phyloP scores from a whole-genome alignment of 306 rosid species.

The Prunus mira region DNA sequence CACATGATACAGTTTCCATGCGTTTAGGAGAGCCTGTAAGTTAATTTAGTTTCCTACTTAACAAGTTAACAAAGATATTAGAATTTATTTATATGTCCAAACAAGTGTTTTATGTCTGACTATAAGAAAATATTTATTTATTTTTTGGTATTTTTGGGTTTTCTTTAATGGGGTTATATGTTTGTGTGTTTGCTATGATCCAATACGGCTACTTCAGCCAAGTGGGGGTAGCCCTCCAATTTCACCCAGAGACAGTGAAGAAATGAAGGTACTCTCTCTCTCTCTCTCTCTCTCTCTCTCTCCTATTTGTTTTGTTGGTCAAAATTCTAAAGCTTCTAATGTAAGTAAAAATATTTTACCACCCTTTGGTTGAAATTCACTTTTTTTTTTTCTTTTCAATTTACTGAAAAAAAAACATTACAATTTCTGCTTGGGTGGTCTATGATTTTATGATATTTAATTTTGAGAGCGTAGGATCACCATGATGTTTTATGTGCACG shows the following conservation, averaged over 20 bases:
- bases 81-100: too few relatives aligned
- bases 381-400: too few relatives aligned
- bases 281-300: neutral
- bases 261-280: slow-evolving; percentile 56
- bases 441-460: neutral
- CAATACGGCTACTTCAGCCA: slow-evolving; percentile 30
- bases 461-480: neutral
- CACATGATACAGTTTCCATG: slow-evolving; percentile 24
- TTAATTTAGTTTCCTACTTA: neutral
- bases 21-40: slow-evolving; percentile 67
- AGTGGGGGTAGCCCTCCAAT: slow-evolving; percentile 52
- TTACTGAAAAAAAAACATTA: too few relatives aligned
- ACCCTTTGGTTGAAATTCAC: neutral
- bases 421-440: neutral
- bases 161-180: neutral
- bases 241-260: slow-evolving; percentile 65
- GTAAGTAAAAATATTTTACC: too few relatives aligned
- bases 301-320: too few relatives aligned
- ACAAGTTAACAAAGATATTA: neutral
- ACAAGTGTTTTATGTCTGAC: too few relatives aligned
- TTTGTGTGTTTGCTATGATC: slow-evolving; percentile 16
- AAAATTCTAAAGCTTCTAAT: too few relatives aligned
- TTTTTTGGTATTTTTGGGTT: slow-evolving; percentile 6
- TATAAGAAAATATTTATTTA: too few relatives aligned
- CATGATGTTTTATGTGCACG: slow-evolving; percentile 3